Evolutionary conservation across 1,284 basidiomycete genomes (phyloP).

Genomic region (Apiotrichum veenhuisii): DNA sequence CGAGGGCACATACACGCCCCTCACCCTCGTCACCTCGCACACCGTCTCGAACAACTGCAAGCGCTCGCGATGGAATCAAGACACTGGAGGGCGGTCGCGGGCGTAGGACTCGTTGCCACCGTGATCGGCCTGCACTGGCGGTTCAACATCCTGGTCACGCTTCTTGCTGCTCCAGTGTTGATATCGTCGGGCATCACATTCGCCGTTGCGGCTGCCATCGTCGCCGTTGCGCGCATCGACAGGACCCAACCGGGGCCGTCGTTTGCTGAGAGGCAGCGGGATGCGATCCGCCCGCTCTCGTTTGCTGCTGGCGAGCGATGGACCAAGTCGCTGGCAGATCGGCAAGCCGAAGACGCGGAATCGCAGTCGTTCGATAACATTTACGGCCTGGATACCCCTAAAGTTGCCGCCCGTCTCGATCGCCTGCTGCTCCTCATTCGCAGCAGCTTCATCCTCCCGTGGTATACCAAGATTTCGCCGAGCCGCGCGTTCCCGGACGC

Average conservation of each 20-base stretch:
- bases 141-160: not conserved
- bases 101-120: not conserved
- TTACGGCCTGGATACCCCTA: constrained; percentile 6
- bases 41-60: not conserved
- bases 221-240: not conserved
- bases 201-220: not conserved
- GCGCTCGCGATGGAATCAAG: not conserved
- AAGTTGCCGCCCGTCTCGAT: constrained; percentile 63
- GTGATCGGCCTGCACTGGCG: not conserved
- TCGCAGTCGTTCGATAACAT: not conserved
- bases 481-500: constrained; percentile 83
- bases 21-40: not conserved
- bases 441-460: constrained; percentile 74
- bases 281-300: constrained; percentile 5
- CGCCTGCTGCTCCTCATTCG: constrained; percentile 73
- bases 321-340: not conserved
- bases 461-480: constrained; percentile 78
- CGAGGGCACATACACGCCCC: not conserved
- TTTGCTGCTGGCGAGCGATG: constrained; percentile 4
- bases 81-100: not conserved
- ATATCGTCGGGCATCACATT: not conserved
- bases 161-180: not conserved
- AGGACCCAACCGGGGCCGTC: not conserved
- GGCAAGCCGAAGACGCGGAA: not conserved
- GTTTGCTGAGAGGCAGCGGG: constrained; percentile 5